These are phyloP conservation scores for Nemania sp. DNA, from an alignment of 2,329 filamentous ascomycete genomes.

Conservation along the genomic window DNA sequence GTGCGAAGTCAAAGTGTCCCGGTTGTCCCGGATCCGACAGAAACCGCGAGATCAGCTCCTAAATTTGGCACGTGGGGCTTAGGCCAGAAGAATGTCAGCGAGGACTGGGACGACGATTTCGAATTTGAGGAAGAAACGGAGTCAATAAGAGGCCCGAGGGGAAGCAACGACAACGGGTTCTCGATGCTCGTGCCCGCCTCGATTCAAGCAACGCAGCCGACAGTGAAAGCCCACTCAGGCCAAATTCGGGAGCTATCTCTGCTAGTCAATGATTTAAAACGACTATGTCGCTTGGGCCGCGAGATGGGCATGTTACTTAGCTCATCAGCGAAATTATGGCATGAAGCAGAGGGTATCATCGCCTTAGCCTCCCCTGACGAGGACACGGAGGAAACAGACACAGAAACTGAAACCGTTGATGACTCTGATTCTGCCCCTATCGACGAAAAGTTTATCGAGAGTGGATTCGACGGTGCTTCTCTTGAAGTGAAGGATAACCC, in stretches of 20 bases:
- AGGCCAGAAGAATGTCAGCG: constrained; percentile 76
- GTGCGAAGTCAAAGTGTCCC: constrained; percentile 82
- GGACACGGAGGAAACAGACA: constrained; percentile 46
- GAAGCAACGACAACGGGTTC: constrained; percentile 43
- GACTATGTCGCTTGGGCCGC: constrained; percentile 70
- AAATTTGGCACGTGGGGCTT: constrained; percentile 85
- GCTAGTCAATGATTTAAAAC: constrained; percentile 81
- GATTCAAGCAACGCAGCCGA: constrained; percentile 80
- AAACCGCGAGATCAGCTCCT: constrained; percentile 57
- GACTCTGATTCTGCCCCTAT: constrained; percentile 47
- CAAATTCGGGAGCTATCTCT: constrained; percentile 80
- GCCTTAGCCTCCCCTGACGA: constrained; percentile 75
- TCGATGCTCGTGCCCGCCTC: constrained; percentile 75
- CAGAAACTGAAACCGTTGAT: constrained; percentile 39
- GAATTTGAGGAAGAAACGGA: constrained; percentile 62
- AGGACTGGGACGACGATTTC: constrained; percentile 91
- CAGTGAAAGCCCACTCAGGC: constrained; percentile 81
- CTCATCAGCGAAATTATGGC: constrained; percentile 66
- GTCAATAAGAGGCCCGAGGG: constrained; percentile 43
- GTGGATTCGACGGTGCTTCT: constrained; percentile 51
- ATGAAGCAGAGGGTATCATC: constrained; percentile 85
- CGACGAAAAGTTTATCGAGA: constrained; percentile 51
- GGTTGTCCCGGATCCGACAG: constrained; percentile 65
- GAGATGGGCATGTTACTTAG: constrained; percentile 68
- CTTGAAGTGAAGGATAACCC: constrained; percentile 48